Evolutionary conservation across 2,329 filamentous ascomycete species (phyloP), one percentile per base, ranked within the genome.

Genomic region (Acephala macrosclerotiorum): DNA sequence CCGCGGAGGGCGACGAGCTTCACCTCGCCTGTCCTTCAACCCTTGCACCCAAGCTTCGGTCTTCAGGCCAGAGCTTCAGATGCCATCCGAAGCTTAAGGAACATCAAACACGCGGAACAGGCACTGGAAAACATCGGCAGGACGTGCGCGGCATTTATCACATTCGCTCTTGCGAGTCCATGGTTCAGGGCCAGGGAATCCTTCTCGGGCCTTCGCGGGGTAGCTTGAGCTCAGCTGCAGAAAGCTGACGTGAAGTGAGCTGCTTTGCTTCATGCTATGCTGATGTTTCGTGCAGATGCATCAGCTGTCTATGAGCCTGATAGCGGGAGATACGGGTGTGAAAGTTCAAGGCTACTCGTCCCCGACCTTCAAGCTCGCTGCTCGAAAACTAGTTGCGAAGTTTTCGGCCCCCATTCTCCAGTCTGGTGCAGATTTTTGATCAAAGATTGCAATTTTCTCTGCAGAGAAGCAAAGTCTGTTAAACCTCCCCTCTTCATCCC

Each of bases 61-160:
- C n/a, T 49, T 1, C 18, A 20, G 25, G 45, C 20, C n/a, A 25
- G 45, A 26, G 40, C 40, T 49, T 22, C n/a, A 11, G 6, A n/a
- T 47, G 18, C 42, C n/a, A 18, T 8, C 42, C 7, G 12, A 3
- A 14, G 12, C 36, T 14, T 14, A 22, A 18, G 16, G 42, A 47
- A n/a, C n/a, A 18, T 47, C 42, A 47, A 47, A 47, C 42, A 47
- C n/a, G 8, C 16, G 16, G 16, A 47, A 4, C n/a, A 22, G 7
- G 9, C 9, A 16, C 3, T 25, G n/a, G 3, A 8, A 49, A 49
- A 49, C 45, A 49, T 49, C 45, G n/a, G 25, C 45, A 49, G 45
- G 45, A 49, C 45, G 45, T 49, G 45, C 20, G 20, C 45, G n/a
- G 45, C 45, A 49, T 26, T 49, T 49, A 49, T n/a, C 9, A 12